phyloP scores from a whole-genome alignment of 495 filamentous ascomycete species.

The Entonaema liquescens region DNA sequence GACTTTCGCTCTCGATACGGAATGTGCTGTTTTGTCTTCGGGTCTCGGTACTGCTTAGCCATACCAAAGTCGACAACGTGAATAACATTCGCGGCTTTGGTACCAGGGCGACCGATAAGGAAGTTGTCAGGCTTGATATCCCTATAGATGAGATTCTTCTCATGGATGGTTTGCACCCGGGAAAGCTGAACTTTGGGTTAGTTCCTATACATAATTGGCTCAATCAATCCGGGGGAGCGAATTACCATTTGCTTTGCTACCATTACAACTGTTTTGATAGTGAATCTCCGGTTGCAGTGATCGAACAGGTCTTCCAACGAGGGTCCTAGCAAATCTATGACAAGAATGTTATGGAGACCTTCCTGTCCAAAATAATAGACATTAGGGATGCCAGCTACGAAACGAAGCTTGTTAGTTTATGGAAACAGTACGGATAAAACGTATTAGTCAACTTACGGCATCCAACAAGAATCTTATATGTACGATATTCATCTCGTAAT shows the following conservation, averaged over 20 bases:
- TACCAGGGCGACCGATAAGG: constrained; percentile 91
- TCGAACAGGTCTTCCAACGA: constrained; percentile 98
- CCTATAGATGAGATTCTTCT: constrained; percentile 99
- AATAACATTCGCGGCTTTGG: constrained; percentile 96
- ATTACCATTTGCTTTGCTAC: constrained; percentile 98
- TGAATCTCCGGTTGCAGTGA: constrained; percentile 94
- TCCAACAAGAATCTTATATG: constrained; percentile 98
- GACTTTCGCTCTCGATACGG: constrained; percentile 98
- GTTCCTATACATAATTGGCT: constrained; percentile 3
- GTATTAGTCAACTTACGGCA: constrained; percentile 78
- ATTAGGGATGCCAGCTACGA: constrained; percentile 94
- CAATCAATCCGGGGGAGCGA: constrained; percentile 51
- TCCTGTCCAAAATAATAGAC: constrained; percentile 99
- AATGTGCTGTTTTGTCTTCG: constrained; percentile 99
- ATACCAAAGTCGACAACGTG: constrained; percentile 99
- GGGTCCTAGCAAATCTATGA: constrained; percentile 96
- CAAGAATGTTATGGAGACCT: constrained; percentile 98
- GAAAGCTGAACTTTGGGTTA: constrained; percentile 71
- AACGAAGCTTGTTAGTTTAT: constrained; percentile 27
- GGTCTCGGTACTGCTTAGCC: constrained; percentile 99
- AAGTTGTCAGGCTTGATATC: constrained; percentile 99
- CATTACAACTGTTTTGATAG: constrained; percentile 98
- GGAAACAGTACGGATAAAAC: not conserved
- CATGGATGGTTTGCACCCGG: constrained; percentile 98
- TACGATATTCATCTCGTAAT: constrained; percentile 97